Base-by-base conservation (phyloP, 306 rosid genomes). In the Cucurbita maxima region DNA sequence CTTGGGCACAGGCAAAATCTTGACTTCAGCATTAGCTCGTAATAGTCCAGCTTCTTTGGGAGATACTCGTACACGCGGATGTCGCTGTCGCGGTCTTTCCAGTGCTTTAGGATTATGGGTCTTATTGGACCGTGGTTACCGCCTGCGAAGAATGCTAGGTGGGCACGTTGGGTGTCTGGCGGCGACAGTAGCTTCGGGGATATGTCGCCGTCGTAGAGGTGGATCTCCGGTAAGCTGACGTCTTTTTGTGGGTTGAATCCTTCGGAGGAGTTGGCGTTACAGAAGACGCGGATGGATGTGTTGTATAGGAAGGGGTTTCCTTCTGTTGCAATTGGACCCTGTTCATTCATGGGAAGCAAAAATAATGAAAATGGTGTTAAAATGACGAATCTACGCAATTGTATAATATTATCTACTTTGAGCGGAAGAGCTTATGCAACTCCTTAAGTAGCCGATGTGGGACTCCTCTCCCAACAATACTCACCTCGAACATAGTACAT, bases 261-360 rank as follows among this genome's bases (percentile, higher is more conserved):
- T 81, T 92, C 98, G 44, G 92, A 85, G 54, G 86, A 60, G 87
- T 92, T 92, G 84, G 98, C 96, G 62, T 92, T 92, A 83, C 98
- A 89, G 19, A 92, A 81, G 74, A 92, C 87, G 8, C 96, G 82
- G 76, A 88, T 92, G 52, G 98, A 90, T 43, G 84, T 90, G 73
- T 84, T 84, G 85, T 82, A 87, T 44, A 92, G 86, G 25, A 82
- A 82, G 18, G 81, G 84, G 70, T 86, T 83, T 4, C 96, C 98
- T 53, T 63, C 19, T 69, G 98, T 75, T 62, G 87, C 92, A 71
- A 55, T 74, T 37, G 98, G 96, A 63, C 87, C 96, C 91, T 88
- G 83, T 81, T 71, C 2, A 52, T 52, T 52, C 56, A 52, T 6
- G 10, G 34, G 34, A 30, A 30, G 2, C 34, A 30, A 30, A 2